A percentile compares a stretch with the other conserved stretches of the same genome.
These are phyloP conservation scores for Leccinum variabile DNA, from an alignment of 1,284 basidiomycete genomes.

Conservation along the genomic window DNA sequence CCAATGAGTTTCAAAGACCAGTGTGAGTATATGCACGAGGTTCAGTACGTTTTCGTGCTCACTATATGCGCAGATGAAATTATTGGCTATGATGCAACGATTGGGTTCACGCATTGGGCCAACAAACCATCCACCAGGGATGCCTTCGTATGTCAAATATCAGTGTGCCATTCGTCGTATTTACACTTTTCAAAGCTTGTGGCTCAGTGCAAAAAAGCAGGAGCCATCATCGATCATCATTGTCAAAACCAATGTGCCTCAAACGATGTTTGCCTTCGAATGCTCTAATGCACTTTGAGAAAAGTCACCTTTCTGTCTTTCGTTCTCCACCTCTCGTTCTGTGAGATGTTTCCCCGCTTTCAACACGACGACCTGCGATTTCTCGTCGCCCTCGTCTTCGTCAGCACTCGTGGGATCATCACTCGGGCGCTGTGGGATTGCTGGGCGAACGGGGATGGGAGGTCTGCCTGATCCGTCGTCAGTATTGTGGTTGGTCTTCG, in stretches of 20 bases:
- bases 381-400: conserved; percentile 78
- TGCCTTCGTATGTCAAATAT: conserved; percentile 50
- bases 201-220: conserved; percentile 45
- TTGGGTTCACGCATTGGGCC: conserved; percentile 73
- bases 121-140: conserved; percentile 57
- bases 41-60: not conserved
- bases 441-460: conserved; percentile 70
- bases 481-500: conserved; percentile 38
- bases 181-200: conserved; percentile 39
- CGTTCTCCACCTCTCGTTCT: conserved; percentile 72
- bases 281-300: conserved; percentile 83
- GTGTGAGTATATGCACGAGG: conserved; percentile 40
- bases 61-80: conserved; percentile 49
- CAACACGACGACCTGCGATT: conserved; percentile 82
- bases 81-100: conserved; percentile 62
- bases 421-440: conserved; percentile 69
- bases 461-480: conserved; percentile 65
- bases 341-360: conserved; percentile 82
- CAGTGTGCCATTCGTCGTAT: not conserved
- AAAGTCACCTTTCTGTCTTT: conserved; percentile 67
- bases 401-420: conserved; percentile 73
- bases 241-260: conserved; percentile 77
- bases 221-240: conserved; percentile 56
- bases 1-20: conserved; percentile 79
- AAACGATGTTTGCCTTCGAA: conserved; percentile 87